Percentiles rank a stretch among this genome's conserved stretches.
phyloP scores from a whole-genome alignment of 805 yeast genomes.

The Saccharomycopsis selenospora region DNA sequence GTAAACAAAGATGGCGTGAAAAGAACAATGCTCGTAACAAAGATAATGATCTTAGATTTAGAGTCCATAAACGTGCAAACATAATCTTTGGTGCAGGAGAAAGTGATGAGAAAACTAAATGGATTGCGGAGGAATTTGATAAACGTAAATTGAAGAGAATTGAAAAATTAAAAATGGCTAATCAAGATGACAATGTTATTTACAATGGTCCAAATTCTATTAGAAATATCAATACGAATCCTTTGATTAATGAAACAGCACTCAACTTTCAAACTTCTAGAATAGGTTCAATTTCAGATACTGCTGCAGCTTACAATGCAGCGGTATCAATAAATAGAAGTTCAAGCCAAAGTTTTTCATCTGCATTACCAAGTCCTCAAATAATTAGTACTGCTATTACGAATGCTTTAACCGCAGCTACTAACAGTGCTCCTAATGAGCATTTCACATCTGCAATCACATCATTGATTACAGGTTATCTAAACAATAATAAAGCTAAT shows the following conservation, averaged over 20 bases:
- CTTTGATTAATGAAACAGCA: constrained; percentile 4
- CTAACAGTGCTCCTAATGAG: constrained; percentile 26
- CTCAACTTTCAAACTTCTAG: background rate
- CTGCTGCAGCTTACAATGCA: no score
- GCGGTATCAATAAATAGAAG: no score
- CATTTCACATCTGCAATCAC: constrained; percentile 26
- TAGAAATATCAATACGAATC: constrained; percentile 1
- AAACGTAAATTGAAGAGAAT: constrained; percentile 56
- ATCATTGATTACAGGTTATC: constrained; percentile 25
- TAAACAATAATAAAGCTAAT: constrained; percentile 24
- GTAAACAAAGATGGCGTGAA: constrained; percentile 81
- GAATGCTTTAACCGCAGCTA: constrained; percentile 26
- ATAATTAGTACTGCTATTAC: constrained; percentile 24
- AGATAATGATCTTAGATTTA: constrained; percentile 76
- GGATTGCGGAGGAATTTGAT: constrained; percentile 72
- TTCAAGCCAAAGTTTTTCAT: background rate
- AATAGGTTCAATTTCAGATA: background rate
- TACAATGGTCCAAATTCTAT: background rate
- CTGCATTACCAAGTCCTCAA: constrained; percentile 14
- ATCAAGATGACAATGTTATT: constrained; percentile 11
- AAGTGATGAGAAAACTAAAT: constrained; percentile 46
- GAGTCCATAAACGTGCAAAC: constrained; percentile 69
- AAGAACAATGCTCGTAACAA: constrained; percentile 73
- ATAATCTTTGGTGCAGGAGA: constrained; percentile 56
- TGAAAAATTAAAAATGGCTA: constrained; percentile 33